These are phyloP conservation scores for Eucalyptus pauciflora DNA, from an alignment of 345 rosid genomes.

Conservation along the genomic window DNA sequence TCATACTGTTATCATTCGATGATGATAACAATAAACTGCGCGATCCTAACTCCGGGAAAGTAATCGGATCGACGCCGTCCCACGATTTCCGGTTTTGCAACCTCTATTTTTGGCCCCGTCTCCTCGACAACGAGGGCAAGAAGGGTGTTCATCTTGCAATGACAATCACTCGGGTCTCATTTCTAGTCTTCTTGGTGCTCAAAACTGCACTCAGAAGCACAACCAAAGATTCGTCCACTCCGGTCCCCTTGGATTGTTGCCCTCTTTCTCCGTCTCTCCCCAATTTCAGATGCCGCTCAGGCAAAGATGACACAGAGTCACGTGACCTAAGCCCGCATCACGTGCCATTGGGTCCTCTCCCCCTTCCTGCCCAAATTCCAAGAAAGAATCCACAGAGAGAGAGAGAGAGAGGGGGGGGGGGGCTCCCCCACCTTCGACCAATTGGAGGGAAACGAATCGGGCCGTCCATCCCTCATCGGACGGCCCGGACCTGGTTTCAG, in stretches of 20 bases:
- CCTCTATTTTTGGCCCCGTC: not conserved
- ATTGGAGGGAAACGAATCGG: slow-evolving; percentile 29
- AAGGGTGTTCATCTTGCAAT: not conserved
- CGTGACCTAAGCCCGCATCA: not conserved
- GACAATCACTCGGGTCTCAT: not conserved
- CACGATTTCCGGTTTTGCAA: not conserved
- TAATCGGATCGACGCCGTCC: not conserved
- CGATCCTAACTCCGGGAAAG: not conserved
- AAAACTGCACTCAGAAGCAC: not conserved
- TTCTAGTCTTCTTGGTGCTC: not conserved
- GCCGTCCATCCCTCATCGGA: slow-evolving; percentile 10
- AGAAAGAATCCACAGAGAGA: not conserved
- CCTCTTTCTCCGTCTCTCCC: not conserved
- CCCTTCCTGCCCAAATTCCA: not conserved
- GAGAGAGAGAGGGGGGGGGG: not conserved
- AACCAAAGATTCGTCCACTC: not conserved
- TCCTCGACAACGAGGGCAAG: not conserved
- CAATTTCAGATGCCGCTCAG: not conserved
- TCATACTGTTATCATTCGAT: not conserved
- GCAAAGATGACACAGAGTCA: not conserved
- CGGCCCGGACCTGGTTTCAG: not conserved
- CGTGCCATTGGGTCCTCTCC: not conserved
- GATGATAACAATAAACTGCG: not conserved
- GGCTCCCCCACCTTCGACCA: not conserved
- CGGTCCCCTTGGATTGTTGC: not conserved